Evolutionary conservation across 352 stramenopile species (phyloP).

Genomic region (Pythium oligandrum): DNA sequence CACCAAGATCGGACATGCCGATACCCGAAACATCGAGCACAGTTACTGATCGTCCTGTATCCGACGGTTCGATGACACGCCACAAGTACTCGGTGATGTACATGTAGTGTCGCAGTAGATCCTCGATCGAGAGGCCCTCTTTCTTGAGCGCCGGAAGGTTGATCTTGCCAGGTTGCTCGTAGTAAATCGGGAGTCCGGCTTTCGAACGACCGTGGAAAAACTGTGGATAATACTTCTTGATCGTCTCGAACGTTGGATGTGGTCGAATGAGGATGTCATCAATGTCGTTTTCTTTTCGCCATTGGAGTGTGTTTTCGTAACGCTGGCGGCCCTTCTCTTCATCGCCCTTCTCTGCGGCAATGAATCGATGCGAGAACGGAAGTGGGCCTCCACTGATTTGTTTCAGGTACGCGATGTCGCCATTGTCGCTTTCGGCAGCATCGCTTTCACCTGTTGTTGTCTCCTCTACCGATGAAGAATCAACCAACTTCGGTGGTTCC

Average conservation of each 20-base stretch:
- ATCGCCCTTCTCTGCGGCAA: constrained; percentile 82
- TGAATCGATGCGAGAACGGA: constrained; percentile 72
- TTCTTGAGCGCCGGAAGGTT: constrained; percentile 81
- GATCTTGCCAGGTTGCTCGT: constrained; percentile 84
- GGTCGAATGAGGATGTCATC: constrained; percentile 83
- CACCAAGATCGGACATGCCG: constrained; percentile 84
- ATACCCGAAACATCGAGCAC: constrained; percentile 84
- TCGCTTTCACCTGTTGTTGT: constrained; percentile 12
- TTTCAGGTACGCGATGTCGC: background rate
- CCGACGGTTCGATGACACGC: constrained; percentile 71
- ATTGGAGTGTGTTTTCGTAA: constrained; percentile 78
- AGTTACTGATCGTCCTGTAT: constrained; percentile 70
- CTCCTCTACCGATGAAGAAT: constrained; percentile 13
- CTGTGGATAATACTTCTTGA: constrained; percentile 92
- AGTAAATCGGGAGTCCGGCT: constrained; percentile 74
- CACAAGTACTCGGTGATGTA: constrained; percentile 92
- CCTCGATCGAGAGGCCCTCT: constrained; percentile 83
- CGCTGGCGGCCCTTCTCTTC: constrained; percentile 71
- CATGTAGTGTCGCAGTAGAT: constrained; percentile 88
- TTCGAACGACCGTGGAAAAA: constrained; percentile 87
- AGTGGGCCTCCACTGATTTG: constrained; percentile 60
- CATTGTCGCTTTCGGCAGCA: constrained; percentile 9
- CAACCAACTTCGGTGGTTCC: constrained; percentile 1
- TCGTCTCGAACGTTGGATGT: constrained; percentile 77
- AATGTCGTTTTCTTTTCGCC: constrained; percentile 81